Conservation (phyloP, 371 early-diverging fungal species). For the Thermomucor indicae-seudaticae region DNA sequence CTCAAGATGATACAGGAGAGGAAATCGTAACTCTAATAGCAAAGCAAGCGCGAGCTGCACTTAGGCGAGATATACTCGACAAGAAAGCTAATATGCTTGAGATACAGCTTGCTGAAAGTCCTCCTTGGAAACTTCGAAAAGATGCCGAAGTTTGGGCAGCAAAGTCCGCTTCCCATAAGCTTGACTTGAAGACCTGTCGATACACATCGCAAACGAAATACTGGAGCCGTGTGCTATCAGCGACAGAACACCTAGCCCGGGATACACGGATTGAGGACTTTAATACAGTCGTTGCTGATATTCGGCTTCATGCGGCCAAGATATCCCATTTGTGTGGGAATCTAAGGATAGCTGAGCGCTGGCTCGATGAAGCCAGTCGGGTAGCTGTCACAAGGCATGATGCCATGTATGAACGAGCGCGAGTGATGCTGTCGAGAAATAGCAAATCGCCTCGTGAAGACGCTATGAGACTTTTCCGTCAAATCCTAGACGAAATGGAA, state of each 20-base stretch:
- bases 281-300: too few species aligned
- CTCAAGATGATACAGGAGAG: not conserved
- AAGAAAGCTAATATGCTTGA: conserved; percentile 20
- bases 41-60: conserved; percentile 9
- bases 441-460: conserved; percentile 6
- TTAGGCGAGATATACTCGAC: conserved; percentile 15
- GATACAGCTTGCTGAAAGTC: conserved; percentile 17
- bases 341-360: conserved; percentile 11
- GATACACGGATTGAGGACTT: too few species aligned
- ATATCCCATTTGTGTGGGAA: conserved; percentile 29
- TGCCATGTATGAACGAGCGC: conserved; percentile 22
- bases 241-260: too few species aligned
- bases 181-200: too few species aligned
- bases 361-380: conserved; percentile 11
- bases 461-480: too few species aligned
- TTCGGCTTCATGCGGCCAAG: conserved; percentile 22
- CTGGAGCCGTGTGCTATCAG: too few species aligned
- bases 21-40: conserved; percentile 3
- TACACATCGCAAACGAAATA: too few species aligned
- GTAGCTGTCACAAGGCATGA: conserved; percentile 10
- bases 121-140: conserved; percentile 6
- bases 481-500: too few species aligned
- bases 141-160: too few species aligned
- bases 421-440: conserved; percentile 11
- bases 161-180: too few species aligned